phyloP scores from a whole-genome alignment of 257 asterid species.

The Penstemon newberryi region DNA sequence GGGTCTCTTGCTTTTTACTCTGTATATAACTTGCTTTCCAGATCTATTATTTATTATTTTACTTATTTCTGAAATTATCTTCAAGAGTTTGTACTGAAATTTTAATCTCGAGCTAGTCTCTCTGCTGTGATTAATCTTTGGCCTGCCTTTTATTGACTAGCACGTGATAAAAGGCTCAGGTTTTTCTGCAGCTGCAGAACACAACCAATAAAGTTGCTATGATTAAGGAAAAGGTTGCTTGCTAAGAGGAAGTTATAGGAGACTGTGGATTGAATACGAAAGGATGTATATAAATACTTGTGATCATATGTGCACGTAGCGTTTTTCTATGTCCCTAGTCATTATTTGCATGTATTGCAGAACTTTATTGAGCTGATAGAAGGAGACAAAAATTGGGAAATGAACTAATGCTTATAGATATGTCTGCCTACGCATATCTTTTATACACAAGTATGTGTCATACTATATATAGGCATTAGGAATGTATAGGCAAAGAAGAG shows the following conservation, averaged over 20 bases:
- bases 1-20: not conserved
- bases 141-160: not conserved
- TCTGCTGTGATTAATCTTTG: not conserved
- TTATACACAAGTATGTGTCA: not conserved
- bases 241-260: no score
- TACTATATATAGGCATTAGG: not conserved
- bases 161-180: not conserved
- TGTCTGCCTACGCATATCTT: not conserved
- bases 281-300: not conserved
- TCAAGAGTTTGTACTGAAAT: not conserved
- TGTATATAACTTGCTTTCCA: not conserved
- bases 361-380: not conserved
- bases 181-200: not conserved
- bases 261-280: not conserved
- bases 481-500: not conserved
- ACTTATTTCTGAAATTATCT: not conserved
- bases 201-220: not conserved
- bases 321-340: not conserved
- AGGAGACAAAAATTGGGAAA: constrained; percentile 1
- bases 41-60: not conserved
- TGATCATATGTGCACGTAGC: not conserved
- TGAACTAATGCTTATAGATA: not conserved
- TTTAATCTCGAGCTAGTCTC: constrained; percentile 2
- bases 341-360: not conserved
- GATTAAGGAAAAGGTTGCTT: no score